These are phyloP conservation scores for Pythium aphanidermatum DNA, from an alignment of 352 stramenopile species.

Conservation along the genomic window DNA sequence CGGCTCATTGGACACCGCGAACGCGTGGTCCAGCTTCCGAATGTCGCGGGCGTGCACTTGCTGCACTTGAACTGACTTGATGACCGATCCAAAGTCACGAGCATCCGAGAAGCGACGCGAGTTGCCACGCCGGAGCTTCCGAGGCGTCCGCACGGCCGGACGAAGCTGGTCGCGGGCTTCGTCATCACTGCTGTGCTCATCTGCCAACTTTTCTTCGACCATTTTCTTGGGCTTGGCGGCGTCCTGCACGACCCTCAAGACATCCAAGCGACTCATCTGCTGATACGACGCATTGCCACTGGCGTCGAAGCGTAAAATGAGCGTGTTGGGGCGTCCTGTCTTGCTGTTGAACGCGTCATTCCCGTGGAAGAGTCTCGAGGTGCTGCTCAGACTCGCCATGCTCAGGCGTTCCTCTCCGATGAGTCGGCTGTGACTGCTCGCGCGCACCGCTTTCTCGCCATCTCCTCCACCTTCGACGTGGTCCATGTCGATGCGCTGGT, in stretches of 20 bases:
- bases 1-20: slow-evolving; percentile 20
- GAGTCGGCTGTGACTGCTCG: slow-evolving; percentile 3
- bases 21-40: slow-evolving; percentile 22
- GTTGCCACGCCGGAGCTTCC: neutral
- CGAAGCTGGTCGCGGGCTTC: neutral
- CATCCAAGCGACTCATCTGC: slow-evolving; percentile 50
- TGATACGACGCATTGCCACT: slow-evolving; percentile 36
- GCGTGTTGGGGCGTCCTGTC: slow-evolving; percentile 3
- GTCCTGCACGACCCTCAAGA: slow-evolving; percentile 48
- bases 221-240: slow-evolving; percentile 25
- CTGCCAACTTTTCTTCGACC: neutral
- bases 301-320: slow-evolving; percentile 35
- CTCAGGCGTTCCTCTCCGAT: slow-evolving; percentile 5
- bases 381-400: slow-evolving; percentile 6
- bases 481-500: slow-evolving; percentile 38
- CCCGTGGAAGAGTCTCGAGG: slow-evolving; percentile 6
- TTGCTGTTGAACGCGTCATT: slow-evolving; percentile 19
- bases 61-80: no score
- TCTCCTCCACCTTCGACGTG: neutral
- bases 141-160: no score
- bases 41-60: slow-evolving; percentile 21
- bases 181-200: slow-evolving; percentile 7
- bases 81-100: neutral
- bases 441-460: slow-evolving; percentile 6
- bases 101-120: slow-evolving; percentile 8